A percentile compares a stretch with the other conserved stretches of the same genome.
Evolutionary conservation across 139 green algal species (phyloP).

Genomic region (Diplosphaera chodatii): DNA sequence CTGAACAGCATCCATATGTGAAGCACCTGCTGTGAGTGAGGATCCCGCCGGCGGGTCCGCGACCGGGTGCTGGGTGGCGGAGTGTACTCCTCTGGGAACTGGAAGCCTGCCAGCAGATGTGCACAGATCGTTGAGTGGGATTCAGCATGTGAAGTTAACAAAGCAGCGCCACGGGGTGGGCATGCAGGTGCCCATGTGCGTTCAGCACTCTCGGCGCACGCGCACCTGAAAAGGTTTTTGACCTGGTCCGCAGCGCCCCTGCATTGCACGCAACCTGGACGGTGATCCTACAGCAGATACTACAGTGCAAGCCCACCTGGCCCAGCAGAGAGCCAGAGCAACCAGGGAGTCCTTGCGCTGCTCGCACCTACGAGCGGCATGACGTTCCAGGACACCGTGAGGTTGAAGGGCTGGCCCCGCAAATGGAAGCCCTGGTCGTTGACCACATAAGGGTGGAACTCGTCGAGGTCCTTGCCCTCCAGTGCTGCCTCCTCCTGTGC

Average conservation of each 20-base stretch:
- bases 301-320: too few species aligned
- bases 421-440: constrained; percentile 54
- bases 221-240: constrained; percentile 3
- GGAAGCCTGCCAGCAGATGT: not conserved
- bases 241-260: not conserved
- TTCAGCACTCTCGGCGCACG: not conserved
- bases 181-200: not conserved
- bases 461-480: not conserved
- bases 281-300: too few species aligned
- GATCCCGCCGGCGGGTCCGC: too few species aligned
- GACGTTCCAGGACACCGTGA: constrained; percentile 73
- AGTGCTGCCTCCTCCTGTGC: not conserved
- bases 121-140: too few species aligned
- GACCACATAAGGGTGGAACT: constrained; percentile 2
- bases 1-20: too few species aligned
- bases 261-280: not conserved
- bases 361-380: constrained; percentile 71
- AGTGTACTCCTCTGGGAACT: not conserved
- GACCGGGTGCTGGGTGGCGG: not conserved
- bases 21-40: not conserved
- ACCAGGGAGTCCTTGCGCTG: too few species aligned
- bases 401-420: constrained; percentile 47
- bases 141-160: too few species aligned
- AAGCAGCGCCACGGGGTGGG: too few species aligned
- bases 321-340: too few species aligned